A percentile compares a stretch with the other conserved stretches of the same genome.
Evolutionary conservation across 176 grass and related monocot species (phyloP).

Genomic region (Cenchrus purpureus): DNA sequence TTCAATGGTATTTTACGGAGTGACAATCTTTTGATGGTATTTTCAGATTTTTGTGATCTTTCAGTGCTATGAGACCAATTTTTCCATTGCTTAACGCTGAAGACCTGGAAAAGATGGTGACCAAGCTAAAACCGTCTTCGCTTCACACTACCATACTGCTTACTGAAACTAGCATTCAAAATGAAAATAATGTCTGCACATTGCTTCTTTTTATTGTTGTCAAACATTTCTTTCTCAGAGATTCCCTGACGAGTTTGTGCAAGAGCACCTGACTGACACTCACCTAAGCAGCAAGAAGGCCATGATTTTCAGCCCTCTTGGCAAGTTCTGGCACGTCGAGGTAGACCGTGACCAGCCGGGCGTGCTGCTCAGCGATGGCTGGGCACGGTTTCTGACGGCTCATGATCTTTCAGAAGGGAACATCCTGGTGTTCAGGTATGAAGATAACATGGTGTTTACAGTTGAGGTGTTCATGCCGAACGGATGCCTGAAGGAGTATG

Average conservation of each 20-base stretch:
- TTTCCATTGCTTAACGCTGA: slow-evolving; percentile 1
- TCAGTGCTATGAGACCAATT: too few relatives aligned
- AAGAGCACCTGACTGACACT: slow-evolving; percentile 32
- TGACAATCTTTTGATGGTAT: too few relatives aligned
- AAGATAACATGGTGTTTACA: slow-evolving; percentile 34
- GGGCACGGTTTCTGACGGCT: slow-evolving; percentile 20
- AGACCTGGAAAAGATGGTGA: slow-evolving; percentile 39
- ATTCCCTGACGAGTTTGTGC: slow-evolving; percentile 44
- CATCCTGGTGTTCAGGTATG: slow-evolving; percentile 46
- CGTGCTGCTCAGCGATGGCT: slow-evolving; percentile 28
- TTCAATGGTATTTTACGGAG: too few relatives aligned
- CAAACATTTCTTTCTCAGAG: slow-evolving; percentile 13
- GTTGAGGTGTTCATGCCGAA: slow-evolving; percentile 27
- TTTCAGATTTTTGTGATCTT: too few relatives aligned
- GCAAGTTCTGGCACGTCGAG: slow-evolving; percentile 35
- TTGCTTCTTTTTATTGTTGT: not conserved
- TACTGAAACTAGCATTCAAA: not conserved
- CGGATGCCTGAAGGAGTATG: slow-evolving; percentile 35
- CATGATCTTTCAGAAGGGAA: slow-evolving; percentile 33
- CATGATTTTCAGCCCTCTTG: slow-evolving; percentile 18
- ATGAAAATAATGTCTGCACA: not conserved
- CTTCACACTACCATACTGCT: not conserved
- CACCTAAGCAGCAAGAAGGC: slow-evolving; percentile 7
- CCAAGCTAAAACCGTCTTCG: not conserved
- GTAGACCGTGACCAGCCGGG: not conserved